Conservation (phyloP, 2,329 filamentous ascomycete genomes). For the Fusarium sp. region DNA sequence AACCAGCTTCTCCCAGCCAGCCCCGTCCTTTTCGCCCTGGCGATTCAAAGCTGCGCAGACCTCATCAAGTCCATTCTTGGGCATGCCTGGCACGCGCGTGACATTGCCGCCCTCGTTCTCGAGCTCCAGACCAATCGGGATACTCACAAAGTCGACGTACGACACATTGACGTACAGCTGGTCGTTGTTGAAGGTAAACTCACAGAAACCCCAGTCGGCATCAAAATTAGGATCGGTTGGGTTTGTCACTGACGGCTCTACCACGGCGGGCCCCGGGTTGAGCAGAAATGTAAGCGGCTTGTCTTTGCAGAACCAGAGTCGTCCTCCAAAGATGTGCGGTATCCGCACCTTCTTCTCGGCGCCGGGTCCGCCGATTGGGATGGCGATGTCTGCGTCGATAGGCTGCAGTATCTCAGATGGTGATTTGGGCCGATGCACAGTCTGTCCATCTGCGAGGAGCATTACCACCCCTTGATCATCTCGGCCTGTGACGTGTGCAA, state of each 20-base stretch:
- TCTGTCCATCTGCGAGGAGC: slow-evolving; percentile 71
- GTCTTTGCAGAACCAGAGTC: slow-evolving; percentile 75
- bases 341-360: slow-evolving; percentile 68
- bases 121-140: slow-evolving; percentile 69
- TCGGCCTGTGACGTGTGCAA: slow-evolving; percentile 74
- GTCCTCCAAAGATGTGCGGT: slow-evolving; percentile 74
- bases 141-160: slow-evolving; percentile 77
- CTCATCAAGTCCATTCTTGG: slow-evolving; percentile 55
- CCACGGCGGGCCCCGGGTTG: slow-evolving; percentile 76
- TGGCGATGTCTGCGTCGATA: slow-evolving; percentile 67
- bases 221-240: slow-evolving; percentile 68
- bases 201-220: slow-evolving; percentile 71
- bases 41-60: slow-evolving; percentile 56
- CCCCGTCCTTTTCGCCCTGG: slow-evolving; percentile 57
- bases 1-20: slow-evolving; percentile 63
- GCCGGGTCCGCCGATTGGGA: slow-evolving; percentile 70
- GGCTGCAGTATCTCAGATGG: slow-evolving; percentile 61
- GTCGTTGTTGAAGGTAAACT: slow-evolving; percentile 70
- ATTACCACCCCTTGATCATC: slow-evolving; percentile 68
- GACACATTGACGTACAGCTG: slow-evolving; percentile 75
- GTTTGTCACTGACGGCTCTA: slow-evolving; percentile 79
- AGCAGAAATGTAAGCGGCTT: slow-evolving; percentile 71
- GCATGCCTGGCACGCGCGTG: slow-evolving; percentile 60
- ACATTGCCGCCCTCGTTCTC: slow-evolving; percentile 55
- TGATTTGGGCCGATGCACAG: slow-evolving; percentile 70